Percentiles rank a stretch among this genome's conserved stretches.
Evolutionary conservation across 2,329 filamentous ascomycete species (phyloP).

Genomic region (Blastomyces gilchristii): DNA sequence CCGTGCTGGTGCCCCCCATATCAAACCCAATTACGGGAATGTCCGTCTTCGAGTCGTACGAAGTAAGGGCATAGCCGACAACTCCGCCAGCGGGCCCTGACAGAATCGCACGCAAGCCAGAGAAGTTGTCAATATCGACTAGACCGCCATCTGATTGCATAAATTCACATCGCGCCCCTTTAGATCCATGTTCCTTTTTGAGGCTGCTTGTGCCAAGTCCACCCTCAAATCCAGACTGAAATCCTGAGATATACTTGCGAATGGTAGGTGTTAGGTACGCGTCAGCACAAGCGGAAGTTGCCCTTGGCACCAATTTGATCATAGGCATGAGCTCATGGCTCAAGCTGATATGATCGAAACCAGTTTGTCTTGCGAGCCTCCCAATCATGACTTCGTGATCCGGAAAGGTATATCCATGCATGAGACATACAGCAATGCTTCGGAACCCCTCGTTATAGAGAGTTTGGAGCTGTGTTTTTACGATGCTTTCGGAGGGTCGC

Average conservation of each 20-base stretch:
- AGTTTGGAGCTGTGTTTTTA: conserved; percentile 51
- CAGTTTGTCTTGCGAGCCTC: conserved; percentile 64
- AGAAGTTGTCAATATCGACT: conserved; percentile 50
- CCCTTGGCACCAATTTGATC: conserved; percentile 70
- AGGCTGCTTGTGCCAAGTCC: conserved; percentile 68
- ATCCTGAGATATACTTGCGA: conserved; percentile 65
- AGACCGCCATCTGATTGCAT: conserved; percentile 79
- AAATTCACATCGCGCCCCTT: conserved; percentile 75
- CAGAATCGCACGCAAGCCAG: conserved; percentile 72
- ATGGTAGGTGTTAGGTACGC: conserved; percentile 73
- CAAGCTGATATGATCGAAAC: conserved; percentile 71
- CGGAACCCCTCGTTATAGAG: conserved; percentile 61
- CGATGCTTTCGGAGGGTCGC: conserved; percentile 46
- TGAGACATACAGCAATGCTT: conserved; percentile 79
- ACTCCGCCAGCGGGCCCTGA: conserved; percentile 90
- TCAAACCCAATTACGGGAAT: conserved; percentile 85
- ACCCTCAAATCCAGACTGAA: conserved; percentile 69
- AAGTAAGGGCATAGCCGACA: conserved; percentile 81
- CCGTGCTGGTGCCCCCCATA: conserved; percentile 85
- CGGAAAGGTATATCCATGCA: conserved; percentile 88
- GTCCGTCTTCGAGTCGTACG: conserved; percentile 67
- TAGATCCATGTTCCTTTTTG: conserved; percentile 52
- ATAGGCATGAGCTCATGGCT: conserved; percentile 78
- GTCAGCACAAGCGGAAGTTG: conserved; percentile 68
- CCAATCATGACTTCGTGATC: conserved; percentile 73